A percentile compares a stretch with the other conserved stretches of the same genome.
Conservation (phyloP, 2,329 filamentous ascomycete species). For the Penicillium sp. region DNA sequence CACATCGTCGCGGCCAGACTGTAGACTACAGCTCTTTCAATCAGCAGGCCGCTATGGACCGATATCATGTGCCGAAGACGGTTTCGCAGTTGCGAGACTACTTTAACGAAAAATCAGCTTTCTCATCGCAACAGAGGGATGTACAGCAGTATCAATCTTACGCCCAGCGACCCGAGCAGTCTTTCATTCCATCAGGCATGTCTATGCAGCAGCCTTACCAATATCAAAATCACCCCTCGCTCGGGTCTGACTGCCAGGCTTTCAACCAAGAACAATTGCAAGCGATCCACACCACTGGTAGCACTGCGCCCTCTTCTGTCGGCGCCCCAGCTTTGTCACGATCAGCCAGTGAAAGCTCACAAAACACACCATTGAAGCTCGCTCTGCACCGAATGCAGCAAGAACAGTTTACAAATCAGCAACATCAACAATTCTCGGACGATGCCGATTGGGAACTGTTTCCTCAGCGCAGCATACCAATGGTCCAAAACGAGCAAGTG, state of each 20-base stretch:
- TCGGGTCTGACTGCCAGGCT: conserved; percentile 29
- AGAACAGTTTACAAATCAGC: conserved; percentile 25
- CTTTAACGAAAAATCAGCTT: conserved; percentile 32
- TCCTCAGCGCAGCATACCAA: conserved; percentile 20
- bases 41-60: conserved; percentile 41
- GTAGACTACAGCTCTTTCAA: conserved; percentile 68
- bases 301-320: conserved; percentile 17
- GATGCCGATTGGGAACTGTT: conserved; percentile 31
- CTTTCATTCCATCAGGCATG: conserved; percentile 17
- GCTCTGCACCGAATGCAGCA: conserved; percentile 33
- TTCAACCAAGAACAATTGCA: conserved; percentile 35
- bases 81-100: conserved; percentile 27
- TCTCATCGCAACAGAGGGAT: conserved; percentile 13
- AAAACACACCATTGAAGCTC: conserved; percentile 23
- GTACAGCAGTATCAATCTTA: conserved; percentile 17
- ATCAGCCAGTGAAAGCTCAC: conserved; percentile 22
- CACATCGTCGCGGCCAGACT: conserved; percentile 80
- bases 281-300: conserved; percentile 35
- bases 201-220: conserved; percentile 22
- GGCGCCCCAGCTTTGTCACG: conserved; percentile 23
- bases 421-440: conserved; percentile 25
- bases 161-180: conserved; percentile 50
- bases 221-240: conserved; percentile 30
- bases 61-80: conserved; percentile 25
- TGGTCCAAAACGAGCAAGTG: conserved; percentile 23